A percentile compares a stretch with the other conserved stretches of the same genome.
Conservation (phyloP, 2,329 filamentous ascomycete species). For the Colletotrichum endophyticum region DNA sequence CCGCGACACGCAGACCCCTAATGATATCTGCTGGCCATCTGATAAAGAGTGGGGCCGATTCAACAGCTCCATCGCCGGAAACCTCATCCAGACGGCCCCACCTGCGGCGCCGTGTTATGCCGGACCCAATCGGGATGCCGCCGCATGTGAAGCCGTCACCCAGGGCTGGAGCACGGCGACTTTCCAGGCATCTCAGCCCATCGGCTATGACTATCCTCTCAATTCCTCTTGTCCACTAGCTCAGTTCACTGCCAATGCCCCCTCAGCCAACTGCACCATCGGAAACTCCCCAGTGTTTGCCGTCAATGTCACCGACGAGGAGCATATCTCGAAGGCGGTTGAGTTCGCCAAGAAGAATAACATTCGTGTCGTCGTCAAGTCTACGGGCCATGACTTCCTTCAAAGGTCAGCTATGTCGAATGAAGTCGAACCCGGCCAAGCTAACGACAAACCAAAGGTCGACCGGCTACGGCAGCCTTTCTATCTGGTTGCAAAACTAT, state of each 20-base stretch:
- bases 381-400: slow-evolving; percentile 33
- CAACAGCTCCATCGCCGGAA: slow-evolving; percentile 54
- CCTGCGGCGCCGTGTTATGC: slow-evolving; percentile 35
- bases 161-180: not conserved
- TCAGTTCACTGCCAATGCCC: not conserved
- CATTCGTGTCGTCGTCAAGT: slow-evolving; percentile 43
- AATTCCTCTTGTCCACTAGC: not conserved
- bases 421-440: not conserved
- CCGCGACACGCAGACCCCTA: not conserved
- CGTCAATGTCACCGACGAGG: not conserved
- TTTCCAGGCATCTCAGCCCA: not conserved
- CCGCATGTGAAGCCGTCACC: not conserved
- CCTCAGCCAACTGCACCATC: slow-evolving; percentile 32
- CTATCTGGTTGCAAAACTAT: slow-evolving; percentile 31
- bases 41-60: slow-evolving; percentile 47
- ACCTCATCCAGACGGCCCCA: slow-evolving; percentile 54
- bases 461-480: slow-evolving; percentile 56
- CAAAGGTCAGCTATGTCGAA: not conserved
- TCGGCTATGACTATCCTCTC: not conserved
- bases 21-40: slow-evolving; percentile 58
- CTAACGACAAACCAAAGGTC: slow-evolving; percentile 31
- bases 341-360: slow-evolving; percentile 41
- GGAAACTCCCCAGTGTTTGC: slow-evolving; percentile 41
- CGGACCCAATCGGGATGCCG: not conserved
- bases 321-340: not conserved